A percentile compares a stretch with the other conserved stretches of the same genome.
These are phyloP conservation scores for Fusarium domesticum DNA, from an alignment of 2,329 filamentous ascomycete genomes.

Conservation along the genomic window DNA sequence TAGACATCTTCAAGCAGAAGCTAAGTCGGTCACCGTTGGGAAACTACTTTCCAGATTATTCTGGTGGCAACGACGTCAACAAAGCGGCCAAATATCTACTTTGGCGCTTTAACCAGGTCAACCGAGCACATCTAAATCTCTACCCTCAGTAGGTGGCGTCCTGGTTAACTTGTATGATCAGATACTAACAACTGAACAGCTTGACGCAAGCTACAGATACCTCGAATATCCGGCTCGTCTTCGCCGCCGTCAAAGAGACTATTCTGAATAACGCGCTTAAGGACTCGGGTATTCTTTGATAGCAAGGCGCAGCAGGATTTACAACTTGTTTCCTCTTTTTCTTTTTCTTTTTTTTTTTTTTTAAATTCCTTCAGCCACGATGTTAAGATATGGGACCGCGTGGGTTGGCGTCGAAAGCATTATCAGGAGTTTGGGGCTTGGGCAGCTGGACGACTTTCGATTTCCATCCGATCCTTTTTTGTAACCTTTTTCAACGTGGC, in stretches of 20 bases:
- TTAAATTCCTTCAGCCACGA: slow-evolving; percentile 18
- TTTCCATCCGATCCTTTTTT: slow-evolving; percentile 22
- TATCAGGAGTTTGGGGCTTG: slow-evolving; percentile 26
- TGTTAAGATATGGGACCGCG: slow-evolving; percentile 23
- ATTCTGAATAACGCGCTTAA: slow-evolving; percentile 97
- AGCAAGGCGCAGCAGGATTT: slow-evolving; percentile 2
- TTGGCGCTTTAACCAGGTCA: slow-evolving; percentile 99
- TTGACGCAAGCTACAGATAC: slow-evolving; percentile 98
- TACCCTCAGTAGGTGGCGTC: slow-evolving; percentile 80
- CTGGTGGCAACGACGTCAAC: slow-evolving; percentile 95
- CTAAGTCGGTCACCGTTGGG: slow-evolving; percentile 82
- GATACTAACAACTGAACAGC: slow-evolving; percentile 46
- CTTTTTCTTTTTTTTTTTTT: neutral
- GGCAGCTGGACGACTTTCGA: slow-evolving; percentile 21
- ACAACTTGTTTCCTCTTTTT: neutral
- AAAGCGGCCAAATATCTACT: slow-evolving; percentile 96
- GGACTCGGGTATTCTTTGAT: slow-evolving; percentile 91
- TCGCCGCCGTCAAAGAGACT: slow-evolving; percentile 97
- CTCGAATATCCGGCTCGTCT: slow-evolving; percentile 95
- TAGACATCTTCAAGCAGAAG: slow-evolving; percentile 96
- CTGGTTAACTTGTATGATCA: neutral
- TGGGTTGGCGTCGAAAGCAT: slow-evolving; percentile 30
- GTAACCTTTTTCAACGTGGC: slow-evolving; percentile 18
- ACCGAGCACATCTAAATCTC: slow-evolving; percentile 89
- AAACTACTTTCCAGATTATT: slow-evolving; percentile 98